These are phyloP conservation scores for Arthroderma sp. DNA, from an alignment of 2,329 filamentous ascomycete species.

Conservation along the genomic window DNA sequence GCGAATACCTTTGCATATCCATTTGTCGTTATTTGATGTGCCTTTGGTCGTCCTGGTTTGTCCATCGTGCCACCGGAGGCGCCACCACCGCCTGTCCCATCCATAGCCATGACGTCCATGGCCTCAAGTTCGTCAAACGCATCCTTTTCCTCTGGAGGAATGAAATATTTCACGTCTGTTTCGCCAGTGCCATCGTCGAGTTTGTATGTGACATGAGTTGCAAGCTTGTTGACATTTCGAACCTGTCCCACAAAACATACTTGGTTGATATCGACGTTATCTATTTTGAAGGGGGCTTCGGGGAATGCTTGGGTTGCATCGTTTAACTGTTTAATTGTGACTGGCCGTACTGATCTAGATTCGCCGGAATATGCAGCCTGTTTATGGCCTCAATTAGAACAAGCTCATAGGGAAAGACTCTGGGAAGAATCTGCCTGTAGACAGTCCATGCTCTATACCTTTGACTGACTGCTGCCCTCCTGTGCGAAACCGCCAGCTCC, in stretches of 20 bases:
- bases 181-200: slow-evolving; percentile 89
- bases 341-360: slow-evolving; percentile 59
- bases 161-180: slow-evolving; percentile 56
- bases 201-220: slow-evolving; percentile 83
- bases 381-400: slow-evolving; percentile 30
- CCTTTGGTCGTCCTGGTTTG: slow-evolving; percentile 24
- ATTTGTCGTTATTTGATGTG: slow-evolving; percentile 53
- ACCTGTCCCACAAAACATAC: slow-evolving; percentile 85
- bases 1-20: slow-evolving; percentile 79
- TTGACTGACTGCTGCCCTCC: slow-evolving; percentile 39
- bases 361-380: slow-evolving; percentile 48
- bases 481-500: slow-evolving; percentile 51
- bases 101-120: slow-evolving; percentile 32
- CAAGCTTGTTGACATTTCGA: slow-evolving; percentile 70
- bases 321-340: slow-evolving; percentile 89
- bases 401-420: not conserved
- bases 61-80: slow-evolving; percentile 22
- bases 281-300: slow-evolving; percentile 69
- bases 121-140: slow-evolving; percentile 39
- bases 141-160: slow-evolving; percentile 38
- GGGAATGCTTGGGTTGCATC: slow-evolving; percentile 67
- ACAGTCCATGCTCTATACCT: slow-evolving; percentile 26
- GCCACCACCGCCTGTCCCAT: slow-evolving; percentile 14
- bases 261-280: slow-evolving; percentile 60
- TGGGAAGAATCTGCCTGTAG: not conserved